Evolutionary conservation across 768 basidiomycete genomes (phyloP), one percentile per base, ranked within the genome.

Genomic region (Mycena rebaudengoi): DNA sequence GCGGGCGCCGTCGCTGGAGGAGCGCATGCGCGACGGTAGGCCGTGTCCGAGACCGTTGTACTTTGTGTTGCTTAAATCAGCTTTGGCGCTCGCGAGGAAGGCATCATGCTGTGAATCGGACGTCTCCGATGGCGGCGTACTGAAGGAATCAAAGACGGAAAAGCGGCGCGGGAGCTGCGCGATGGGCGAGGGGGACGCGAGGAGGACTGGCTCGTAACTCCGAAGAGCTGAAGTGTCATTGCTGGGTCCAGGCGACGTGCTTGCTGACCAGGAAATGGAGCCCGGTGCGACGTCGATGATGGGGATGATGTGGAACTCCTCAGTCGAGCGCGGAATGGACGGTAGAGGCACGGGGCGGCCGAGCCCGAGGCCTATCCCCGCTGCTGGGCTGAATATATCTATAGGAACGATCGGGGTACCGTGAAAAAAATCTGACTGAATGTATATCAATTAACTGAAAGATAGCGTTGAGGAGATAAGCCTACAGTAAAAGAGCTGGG

Each of bases 281-380:
- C 48, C 33, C 26, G 59, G 62, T n/a, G 55, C 49, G 32, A 57
- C 60, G 20, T 44, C 53, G 21, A n/a, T 37, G 23, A 45, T 53
- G 14, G 65, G 60, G 21, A 51, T 40, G 32, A 51, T 11, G 1
- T 8, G 55, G 14, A n/a, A 35, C 40, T 51, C 52, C 23, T 60
- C 46, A 26, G 46, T 54, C 13, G 60, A 58, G 8, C 43, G 55
- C 4, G 60, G 55, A 16, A 28, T n/a, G 25, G 46, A 45, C 1
- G 50, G 8, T 1, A 37, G 35, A 5, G 65, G 57, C 18, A 29
- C 5, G 2, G 39, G 50, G 41, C 49, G 62, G n/a, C 61, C 56
- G 11, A 67, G 49, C n/a, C 66, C 62, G 7, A 64, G 57, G 20
- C 62, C 62, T 6, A 29, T 26, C 10, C 57, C 62, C 26, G 23